Conservation (phyloP, 768 basidiomycete species). For the Serpula lacrymans region DNA sequence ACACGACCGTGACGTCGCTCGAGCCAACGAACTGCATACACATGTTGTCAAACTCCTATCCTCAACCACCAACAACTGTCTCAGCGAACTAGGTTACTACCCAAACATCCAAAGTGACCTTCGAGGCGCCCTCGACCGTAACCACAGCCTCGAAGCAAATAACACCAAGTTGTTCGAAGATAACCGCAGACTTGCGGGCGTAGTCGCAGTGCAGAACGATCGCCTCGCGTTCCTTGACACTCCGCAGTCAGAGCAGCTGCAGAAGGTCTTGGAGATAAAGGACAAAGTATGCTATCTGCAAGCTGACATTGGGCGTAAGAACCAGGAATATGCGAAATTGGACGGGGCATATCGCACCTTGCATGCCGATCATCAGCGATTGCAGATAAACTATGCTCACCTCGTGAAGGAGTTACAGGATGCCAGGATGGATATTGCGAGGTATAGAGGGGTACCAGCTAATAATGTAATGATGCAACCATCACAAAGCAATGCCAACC, state of each 20-base stretch:
- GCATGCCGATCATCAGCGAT: too few species aligned
- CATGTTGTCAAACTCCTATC: constrained; percentile 44
- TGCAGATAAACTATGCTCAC: too few species aligned
- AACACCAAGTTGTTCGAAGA: constrained; percentile 36
- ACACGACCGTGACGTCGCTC: constrained; percentile 2
- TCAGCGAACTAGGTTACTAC: constrained; percentile 45
- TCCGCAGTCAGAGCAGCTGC: constrained; percentile 13
- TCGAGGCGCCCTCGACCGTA: constrained; percentile 23
- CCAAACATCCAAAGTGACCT: constrained; percentile 32
- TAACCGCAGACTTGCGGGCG: constrained; percentile 29
- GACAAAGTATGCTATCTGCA: constrained; percentile 24
- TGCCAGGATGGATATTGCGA: too few species aligned
- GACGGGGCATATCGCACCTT: too few species aligned
- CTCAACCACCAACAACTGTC: constrained; percentile 41
- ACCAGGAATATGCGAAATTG: too few species aligned
- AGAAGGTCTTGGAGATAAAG: constrained; percentile 18
- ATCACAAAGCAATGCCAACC: not conserved
- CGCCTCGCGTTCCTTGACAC: constrained; percentile 20
- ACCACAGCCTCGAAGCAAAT: constrained; percentile 26
- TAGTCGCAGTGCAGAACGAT: constrained; percentile 28
- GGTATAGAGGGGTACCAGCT: too few species aligned
- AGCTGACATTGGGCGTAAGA: constrained; percentile 17
- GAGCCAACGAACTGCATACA: constrained; percentile 17
- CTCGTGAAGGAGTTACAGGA: too few species aligned
- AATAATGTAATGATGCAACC: too few species aligned